Evolutionary conservation across 2,329 filamentous ascomycete species (phyloP), one percentile per base, ranked within the genome.

Genomic region (Neurospora sp.): DNA sequence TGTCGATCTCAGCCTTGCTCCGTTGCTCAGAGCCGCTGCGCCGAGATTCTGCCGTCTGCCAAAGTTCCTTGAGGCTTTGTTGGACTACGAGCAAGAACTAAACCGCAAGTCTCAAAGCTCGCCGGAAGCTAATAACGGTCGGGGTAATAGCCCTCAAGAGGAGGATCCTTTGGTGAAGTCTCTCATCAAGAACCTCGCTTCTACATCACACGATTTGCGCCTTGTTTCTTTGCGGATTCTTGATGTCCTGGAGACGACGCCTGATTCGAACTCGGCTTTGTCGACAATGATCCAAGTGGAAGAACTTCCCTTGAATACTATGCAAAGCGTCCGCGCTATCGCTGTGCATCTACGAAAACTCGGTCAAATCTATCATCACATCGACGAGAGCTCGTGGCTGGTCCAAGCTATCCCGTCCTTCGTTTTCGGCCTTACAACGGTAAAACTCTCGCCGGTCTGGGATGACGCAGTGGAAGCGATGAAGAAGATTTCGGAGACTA

Each of bases 341-440:
- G 90, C 92, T 2, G 96, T 97, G 87, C 89, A 95, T 72, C 86
- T 97, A 69, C 91, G 95, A 66, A 93, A 92, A 76, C 84, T 97
- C 62, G 84, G 90, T 15, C 81, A 85, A 69, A 81, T 81, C 38
- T 97, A 96, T 77, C 80, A 85, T 6, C 83, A 86, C 33, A 77
- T 90, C 10, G 82, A 83, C 52, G 81, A 86, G 2, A 84, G 87
- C 43, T 86, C 86, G 1, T 92, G 90, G 87, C 81, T 96, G 73
- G 84, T 87, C 70, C 85, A 87, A 75, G 88, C 93, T 6, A 86
- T 98, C 38, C 92, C 94, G 0, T 85, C 88, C 0, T 98, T 94
- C 76, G 89, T 93, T 75, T 97, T 97, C 75, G 96, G 96, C 67
- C 86, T 97, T 80, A 85, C 98, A 71, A 96, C 94, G 0, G 89